Evolutionary conservation across 306 rosid genomes (phyloP).

Genomic region (Argentina anserina): DNA sequence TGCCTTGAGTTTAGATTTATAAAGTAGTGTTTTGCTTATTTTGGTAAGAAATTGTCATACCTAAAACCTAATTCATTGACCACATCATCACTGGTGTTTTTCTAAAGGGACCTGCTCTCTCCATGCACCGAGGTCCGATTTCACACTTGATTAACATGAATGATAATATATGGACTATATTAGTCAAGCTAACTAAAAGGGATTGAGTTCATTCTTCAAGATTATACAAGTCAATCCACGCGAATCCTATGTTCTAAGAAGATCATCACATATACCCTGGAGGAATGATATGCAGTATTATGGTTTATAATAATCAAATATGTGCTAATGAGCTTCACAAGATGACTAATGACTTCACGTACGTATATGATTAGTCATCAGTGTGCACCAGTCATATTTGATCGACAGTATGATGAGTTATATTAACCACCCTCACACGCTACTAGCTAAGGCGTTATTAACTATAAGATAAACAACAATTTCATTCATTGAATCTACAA

Average conservation of each 20-base stretch:
- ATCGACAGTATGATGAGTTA: background rate
- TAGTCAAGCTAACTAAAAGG: background rate
- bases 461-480: background rate
- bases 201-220: background rate
- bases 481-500: background rate
- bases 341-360: background rate
- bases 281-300: background rate
- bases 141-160: background rate
- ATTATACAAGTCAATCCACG: background rate
- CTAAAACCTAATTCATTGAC: conserved; percentile 20
- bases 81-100: background rate
- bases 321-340: background rate
- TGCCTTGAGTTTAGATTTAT: background rate
- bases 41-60: conserved; percentile 4
- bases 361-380: background rate
- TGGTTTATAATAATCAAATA: background rate
- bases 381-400: background rate
- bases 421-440: background rate
- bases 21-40: background rate
- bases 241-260: conserved; percentile 4
- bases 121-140: background rate
- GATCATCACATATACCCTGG: background rate
- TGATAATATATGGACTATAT: background rate
- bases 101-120: background rate
- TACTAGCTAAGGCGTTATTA: background rate